Evolutionary conservation across 768 basidiomycete genomes (phyloP).

Genomic region (Megacollybia marginata): DNA sequence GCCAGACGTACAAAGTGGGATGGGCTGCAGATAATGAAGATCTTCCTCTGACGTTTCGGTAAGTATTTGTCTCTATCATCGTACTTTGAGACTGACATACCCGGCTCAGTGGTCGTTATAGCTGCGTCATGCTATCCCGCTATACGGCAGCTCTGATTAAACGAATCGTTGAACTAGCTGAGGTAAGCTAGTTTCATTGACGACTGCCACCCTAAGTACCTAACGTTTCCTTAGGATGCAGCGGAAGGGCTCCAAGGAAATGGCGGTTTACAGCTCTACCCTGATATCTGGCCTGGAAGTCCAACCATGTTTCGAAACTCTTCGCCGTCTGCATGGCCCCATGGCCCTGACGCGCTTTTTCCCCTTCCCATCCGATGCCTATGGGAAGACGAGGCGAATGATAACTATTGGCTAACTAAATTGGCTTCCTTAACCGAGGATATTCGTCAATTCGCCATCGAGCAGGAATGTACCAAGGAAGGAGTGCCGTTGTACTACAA

Average conservation of each 20-base stretch:
- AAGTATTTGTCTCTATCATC: no score
- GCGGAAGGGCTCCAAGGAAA: neutral
- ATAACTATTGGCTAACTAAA: conserved; percentile 22
- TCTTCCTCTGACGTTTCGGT: no score
- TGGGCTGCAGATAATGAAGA: no score
- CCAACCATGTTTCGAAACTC: conserved; percentile 18
- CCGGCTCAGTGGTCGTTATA: no score
- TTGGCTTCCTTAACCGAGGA: conserved; percentile 19
- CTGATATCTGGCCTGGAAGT: conserved; percentile 24
- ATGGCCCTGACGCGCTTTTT: conserved; percentile 17
- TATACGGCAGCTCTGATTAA: neutral
- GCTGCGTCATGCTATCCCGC: neutral
- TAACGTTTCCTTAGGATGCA: no score
- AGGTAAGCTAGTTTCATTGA: neutral
- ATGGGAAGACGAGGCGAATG: conserved; percentile 22
- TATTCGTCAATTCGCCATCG: conserved; percentile 18
- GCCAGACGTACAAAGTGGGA: no score
- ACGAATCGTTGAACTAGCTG: neutral
- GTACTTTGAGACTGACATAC: no score
- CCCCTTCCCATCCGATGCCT: conserved; percentile 27
- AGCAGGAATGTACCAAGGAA: conserved; percentile 4
- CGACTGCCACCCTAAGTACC: no score
- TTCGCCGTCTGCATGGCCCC: conserved; percentile 27
- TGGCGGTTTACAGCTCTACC: neutral
- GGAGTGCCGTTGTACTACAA: conserved; percentile 31